Evolutionary conservation across 2,329 filamentous ascomycete species (phyloP), one percentile per base, ranked within the genome.

Genomic region (Neoscytalidium dimidiatum): DNA sequence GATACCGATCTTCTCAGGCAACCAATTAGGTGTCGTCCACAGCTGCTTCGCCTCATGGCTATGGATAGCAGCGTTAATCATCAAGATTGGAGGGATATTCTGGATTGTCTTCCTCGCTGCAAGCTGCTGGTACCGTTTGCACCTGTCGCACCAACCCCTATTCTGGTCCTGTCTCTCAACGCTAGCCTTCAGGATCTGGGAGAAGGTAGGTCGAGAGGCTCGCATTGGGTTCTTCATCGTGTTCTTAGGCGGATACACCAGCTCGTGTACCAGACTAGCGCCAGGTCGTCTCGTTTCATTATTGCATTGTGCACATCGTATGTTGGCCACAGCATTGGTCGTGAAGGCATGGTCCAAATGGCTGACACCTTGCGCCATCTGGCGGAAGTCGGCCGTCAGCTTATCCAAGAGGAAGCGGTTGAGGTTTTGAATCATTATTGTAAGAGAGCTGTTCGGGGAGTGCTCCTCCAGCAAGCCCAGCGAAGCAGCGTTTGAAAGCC

Each of bases 1-100:
- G 72, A 99, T 87, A 41, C 95, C 95, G 71, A 99, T 94, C 75
- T 98, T 93, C 73, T 95, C 91, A 0, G 95, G 95, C 13, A 99
- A 82, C 90, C 94, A 99, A 17, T 92, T 92, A 0, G 92, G 92
- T 13, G 89, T 92, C 1, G 92, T 88, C 96, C 96, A 99, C 17
- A 97, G 83, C 66, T 90, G 85, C 70, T 90, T 89, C 38, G 92
- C 87, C 68, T 94, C 91, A 2, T 88, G 85, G 51, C 81, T 89
- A 44, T 91, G 89, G 11, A 92, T 87, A 0, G 92, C 91, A 2
- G 88, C 82, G 73, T 97, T 97, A 28, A 99, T 84, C 81, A 96
- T 90, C 67, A 99, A 78, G n/a, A 97, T 92, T 33, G 88, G 85
- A 0, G 95, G 94, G 66, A 97, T 86, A 44, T 85, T 88, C 69